Evolutionary conservation across 2,329 filamentous ascomycete species (phyloP).

Genomic region (Alternaria incomplexa): DNA sequence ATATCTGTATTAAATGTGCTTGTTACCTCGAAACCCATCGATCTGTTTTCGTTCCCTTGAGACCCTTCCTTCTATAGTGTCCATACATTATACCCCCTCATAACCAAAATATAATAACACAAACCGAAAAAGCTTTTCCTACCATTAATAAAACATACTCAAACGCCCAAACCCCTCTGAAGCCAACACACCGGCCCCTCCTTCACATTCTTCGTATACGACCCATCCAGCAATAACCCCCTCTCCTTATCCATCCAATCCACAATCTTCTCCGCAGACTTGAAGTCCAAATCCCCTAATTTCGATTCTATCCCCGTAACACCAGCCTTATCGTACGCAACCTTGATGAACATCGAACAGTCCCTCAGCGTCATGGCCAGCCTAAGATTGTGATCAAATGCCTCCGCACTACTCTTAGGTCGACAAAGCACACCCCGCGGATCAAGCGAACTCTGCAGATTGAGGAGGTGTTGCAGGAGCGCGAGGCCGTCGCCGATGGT

Average conservation of each 20-base stretch:
- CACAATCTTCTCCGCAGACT: slow-evolving; percentile 49
- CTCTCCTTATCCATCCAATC: slow-evolving; percentile 52
- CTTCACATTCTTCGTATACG: not conserved
- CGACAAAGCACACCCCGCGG: slow-evolving; percentile 35
- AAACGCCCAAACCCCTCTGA: not conserved
- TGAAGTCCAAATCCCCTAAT: slow-evolving; percentile 56
- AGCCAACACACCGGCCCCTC: slow-evolving; percentile 5
- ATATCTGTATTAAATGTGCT: not conserved
- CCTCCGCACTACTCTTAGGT: not conserved
- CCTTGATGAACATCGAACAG: slow-evolving; percentile 53
- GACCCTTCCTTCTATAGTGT: not conserved
- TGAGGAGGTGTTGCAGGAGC: slow-evolving; percentile 46
- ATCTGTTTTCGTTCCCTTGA: not conserved
- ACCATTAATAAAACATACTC: not conserved
- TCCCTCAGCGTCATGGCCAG: slow-evolving; percentile 57
- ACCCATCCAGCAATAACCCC: slow-evolving; percentile 24
- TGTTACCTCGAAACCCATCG: not conserved
- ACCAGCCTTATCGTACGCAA: slow-evolving; percentile 15
- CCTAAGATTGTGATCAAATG: slow-evolving; percentile 28
- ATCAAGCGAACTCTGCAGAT: slow-evolving; percentile 49
- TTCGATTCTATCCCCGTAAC: slow-evolving; percentile 45
- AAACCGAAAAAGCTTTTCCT: not conserved
- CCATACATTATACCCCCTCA: not conserved
- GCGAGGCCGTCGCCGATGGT: slow-evolving; percentile 39
- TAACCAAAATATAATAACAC: not conserved